Conservation (phyloP, 768 basidiomycete species). For the Russula sp. region DNA sequence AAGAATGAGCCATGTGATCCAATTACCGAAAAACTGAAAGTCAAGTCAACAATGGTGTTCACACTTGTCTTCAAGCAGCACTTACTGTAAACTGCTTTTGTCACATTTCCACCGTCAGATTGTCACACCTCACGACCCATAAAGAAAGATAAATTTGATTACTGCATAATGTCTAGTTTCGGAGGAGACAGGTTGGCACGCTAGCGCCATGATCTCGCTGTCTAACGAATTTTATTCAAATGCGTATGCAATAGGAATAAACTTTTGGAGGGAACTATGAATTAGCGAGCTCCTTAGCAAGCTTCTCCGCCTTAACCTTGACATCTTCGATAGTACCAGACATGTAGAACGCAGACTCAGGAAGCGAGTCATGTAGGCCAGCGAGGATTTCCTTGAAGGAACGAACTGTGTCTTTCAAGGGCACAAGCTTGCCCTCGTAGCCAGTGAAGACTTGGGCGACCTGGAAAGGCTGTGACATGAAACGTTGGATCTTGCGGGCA, state of each 20-base stretch:
- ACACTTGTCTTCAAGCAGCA: too few relatives aligned
- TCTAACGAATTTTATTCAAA: slow-evolving; percentile 18
- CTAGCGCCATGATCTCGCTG: not conserved
- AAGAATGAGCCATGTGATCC: too few relatives aligned
- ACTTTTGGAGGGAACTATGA: slow-evolving; percentile 32
- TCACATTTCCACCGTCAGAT: not conserved
- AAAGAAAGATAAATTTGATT: slow-evolving; percentile 14
- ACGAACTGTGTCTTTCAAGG: slow-evolving; percentile 92
- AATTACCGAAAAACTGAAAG: too few relatives aligned
- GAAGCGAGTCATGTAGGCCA: slow-evolving; percentile 82
- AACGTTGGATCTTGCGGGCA: slow-evolving; percentile 97
- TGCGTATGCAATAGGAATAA: slow-evolving; percentile 14
- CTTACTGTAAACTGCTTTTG: too few relatives aligned
- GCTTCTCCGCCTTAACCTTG: slow-evolving; percentile 95
- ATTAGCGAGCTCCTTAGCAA: slow-evolving; percentile 87
- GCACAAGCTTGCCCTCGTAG: slow-evolving; percentile 95
- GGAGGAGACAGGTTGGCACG: not conserved
- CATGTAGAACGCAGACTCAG: slow-evolving; percentile 99
- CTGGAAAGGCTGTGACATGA: slow-evolving; percentile 99
- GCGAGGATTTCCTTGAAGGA: slow-evolving; percentile 98
- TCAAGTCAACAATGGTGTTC: too few relatives aligned
- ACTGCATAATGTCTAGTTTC: slow-evolving; percentile 11
- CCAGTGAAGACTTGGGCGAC: slow-evolving; percentile 99
- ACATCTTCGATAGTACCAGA: slow-evolving; percentile 96
- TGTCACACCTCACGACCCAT: not conserved